Base-by-base conservation (phyloP, 257 asterid species). In the Verbena officinalis region DNA sequence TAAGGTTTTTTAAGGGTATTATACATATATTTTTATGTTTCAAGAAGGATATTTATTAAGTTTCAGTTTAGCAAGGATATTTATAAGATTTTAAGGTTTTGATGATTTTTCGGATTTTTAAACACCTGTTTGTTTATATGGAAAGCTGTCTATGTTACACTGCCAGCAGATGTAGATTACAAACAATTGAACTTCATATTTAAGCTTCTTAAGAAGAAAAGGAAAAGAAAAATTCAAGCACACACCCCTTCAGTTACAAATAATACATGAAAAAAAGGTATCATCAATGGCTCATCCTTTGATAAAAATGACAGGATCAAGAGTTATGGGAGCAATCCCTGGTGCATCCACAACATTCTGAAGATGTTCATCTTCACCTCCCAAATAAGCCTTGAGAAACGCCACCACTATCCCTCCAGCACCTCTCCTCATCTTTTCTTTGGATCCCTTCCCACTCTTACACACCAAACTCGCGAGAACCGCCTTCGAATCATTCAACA, bases 321-420 rank as follows among this genome's bases (percentile, higher is more conserved):
- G 77, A 15, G 62, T 61, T 51, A 88, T 77, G 9, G 96, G 94
- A 36, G 94, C 94, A 44, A 65, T 21, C 45, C n/a, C 23, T 0
- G 94, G 88, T 20, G 40, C 55, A 70, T 65, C 71, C 15, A 77
- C 81, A 33, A 88, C 73, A 4, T 63, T 62, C 4, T 65, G 61
- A 19, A 86, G 76, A 70, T 68, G 60, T 34, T 53, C 44, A 14
- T 48, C 48, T 22, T 80, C 75, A 27, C 69, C 81, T 24, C 59
- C 77, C 90, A 89, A 78, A 68, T 84, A 85, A 69, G 86, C 93
- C 61, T 86, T 64, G 34, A 86, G 75, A 67, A 86, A 89, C 34
- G 93, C 84, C 53, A 86, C 95, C 0, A 84, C 79, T 64, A 86
- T 77, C 60, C 95, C 96, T 42, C 82, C 96, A 9, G 77, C 80